Percentiles rank a stretch among this genome's conserved stretches.
phyloP scores from a whole-genome alignment of 805 yeast species.

The Brettanomyces custersianus region DNA sequence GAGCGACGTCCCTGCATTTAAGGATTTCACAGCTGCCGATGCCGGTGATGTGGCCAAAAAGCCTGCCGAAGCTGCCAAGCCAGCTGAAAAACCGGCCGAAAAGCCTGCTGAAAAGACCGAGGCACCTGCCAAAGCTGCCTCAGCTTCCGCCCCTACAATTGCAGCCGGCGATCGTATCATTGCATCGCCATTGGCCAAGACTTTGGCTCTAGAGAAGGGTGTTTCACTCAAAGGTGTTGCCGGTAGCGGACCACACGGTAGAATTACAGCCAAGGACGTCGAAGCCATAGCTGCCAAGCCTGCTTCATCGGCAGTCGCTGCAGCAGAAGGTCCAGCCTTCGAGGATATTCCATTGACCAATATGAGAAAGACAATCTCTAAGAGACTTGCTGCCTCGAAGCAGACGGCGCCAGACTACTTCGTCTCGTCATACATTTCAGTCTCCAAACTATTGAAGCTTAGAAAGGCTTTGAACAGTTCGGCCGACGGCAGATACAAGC shows the following conservation, averaged over 20 bases:
- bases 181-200: constrained; percentile 94
- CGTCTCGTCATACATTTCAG: constrained; percentile 80
- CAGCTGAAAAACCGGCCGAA: constrained; percentile 20
- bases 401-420: constrained; percentile 86
- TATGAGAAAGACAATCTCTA: constrained; percentile 92
- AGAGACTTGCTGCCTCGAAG: constrained; percentile 80
- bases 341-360: constrained; percentile 79
- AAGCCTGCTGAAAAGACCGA: constrained; percentile 25
- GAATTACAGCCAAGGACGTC: constrained; percentile 86
- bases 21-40: constrained; percentile 73
- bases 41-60: constrained; percentile 48
- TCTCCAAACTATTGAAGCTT: constrained; percentile 82
- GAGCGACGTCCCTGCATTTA: constrained; percentile 80
- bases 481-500: constrained; percentile 78
- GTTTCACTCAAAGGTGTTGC: constrained; percentile 72
- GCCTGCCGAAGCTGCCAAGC: constrained; percentile 34
- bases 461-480: constrained; percentile 82
- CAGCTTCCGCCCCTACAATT: constrained; percentile 23
- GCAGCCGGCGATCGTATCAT: constrained; percentile 60
- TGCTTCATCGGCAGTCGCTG: constrained; percentile 27
- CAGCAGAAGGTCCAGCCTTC: constrained; percentile 41
- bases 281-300: constrained; percentile 47
- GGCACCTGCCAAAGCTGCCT: constrained; percentile 17
- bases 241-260: constrained; percentile 94
- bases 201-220: constrained; percentile 87